Evolutionary conservation across 495 filamentous ascomycete species (phyloP).

Genomic region (Daldinia childiae): DNA sequence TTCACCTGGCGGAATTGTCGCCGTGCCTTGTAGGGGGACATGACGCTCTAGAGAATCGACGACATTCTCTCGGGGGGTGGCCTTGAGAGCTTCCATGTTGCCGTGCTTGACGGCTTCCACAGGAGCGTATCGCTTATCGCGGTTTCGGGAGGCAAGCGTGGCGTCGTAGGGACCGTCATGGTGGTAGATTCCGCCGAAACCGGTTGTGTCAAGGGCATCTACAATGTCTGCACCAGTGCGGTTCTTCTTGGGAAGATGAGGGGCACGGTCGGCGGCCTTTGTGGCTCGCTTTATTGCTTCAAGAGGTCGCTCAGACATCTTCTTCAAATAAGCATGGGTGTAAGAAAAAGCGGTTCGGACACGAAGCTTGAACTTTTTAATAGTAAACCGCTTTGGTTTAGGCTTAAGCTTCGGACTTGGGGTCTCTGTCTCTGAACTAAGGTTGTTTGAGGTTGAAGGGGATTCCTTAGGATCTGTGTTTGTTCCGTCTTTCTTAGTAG

Average conservation of each 20-base stretch:
- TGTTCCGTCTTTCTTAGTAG: background rate
- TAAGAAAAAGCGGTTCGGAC: background rate
- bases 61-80: slow-evolving; percentile 84
- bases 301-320: slow-evolving; percentile 69
- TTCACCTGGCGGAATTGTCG: slow-evolving; percentile 76
- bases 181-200: slow-evolving; percentile 73
- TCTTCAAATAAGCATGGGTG: slow-evolving; percentile 52
- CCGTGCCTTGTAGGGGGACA: slow-evolving; percentile 85
- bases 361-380: background rate
- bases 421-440: background rate
- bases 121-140: slow-evolving; percentile 68
- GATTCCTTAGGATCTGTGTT: background rate
- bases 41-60: slow-evolving; percentile 77
- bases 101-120: slow-evolving; percentile 78
- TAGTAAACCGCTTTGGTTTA: background rate
- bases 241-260: slow-evolving; percentile 68
- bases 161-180: slow-evolving; percentile 95
- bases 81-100: slow-evolving; percentile 80
- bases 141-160: slow-evolving; percentile 75
- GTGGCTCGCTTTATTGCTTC: slow-evolving; percentile 66
- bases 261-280: slow-evolving; percentile 68
- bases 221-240: slow-evolving; percentile 79
- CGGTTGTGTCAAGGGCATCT: slow-evolving; percentile 75
- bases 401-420: background rate
- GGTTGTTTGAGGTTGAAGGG: background rate